phyloP scores from a whole-genome alignment of 192 early-diverging fungal genomes.

The Coemansia sp. region DNA sequence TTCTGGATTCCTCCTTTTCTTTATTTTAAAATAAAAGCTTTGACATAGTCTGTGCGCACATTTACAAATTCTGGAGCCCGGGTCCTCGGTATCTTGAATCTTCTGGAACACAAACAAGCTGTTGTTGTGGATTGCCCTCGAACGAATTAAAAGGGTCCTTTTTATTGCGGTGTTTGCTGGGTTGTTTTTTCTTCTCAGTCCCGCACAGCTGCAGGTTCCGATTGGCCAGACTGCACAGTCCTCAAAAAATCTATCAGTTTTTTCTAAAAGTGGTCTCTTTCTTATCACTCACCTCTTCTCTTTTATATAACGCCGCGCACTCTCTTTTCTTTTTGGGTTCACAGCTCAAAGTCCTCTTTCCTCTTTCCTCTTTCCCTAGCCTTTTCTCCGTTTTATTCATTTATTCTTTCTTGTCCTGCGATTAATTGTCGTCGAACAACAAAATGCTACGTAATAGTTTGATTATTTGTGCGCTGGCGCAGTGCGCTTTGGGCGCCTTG shows the following conservation, averaged over 20 bases:
- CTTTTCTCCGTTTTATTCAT: neutral
- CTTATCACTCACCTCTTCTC: neutral
- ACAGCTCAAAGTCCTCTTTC: neutral
- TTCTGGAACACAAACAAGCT: neutral
- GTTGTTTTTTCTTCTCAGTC: neutral
- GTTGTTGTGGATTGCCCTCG: neutral
- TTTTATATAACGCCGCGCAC: neutral
- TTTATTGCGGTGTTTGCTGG: neutral
- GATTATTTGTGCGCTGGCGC: neutral
- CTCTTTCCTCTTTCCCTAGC: neutral
- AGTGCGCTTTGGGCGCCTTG: slow-evolving; percentile 10
- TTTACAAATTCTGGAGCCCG: neutral
- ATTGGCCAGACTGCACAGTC: neutral
- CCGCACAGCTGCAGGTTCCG: neutral
- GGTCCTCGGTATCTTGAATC: too few relatives aligned
- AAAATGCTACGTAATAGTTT: neutral
- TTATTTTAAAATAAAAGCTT: neutral
- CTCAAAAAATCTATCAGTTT: neutral
- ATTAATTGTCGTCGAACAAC: neutral
- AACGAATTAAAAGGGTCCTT: neutral
- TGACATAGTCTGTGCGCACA: neutral
- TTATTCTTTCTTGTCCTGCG: neutral
- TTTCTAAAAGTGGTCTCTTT: neutral
- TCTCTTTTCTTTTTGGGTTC: neutral
- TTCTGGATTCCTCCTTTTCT: neutral